phyloP scores from a whole-genome alignment of 805 yeast species.

The Millerozyma miso region DNA sequence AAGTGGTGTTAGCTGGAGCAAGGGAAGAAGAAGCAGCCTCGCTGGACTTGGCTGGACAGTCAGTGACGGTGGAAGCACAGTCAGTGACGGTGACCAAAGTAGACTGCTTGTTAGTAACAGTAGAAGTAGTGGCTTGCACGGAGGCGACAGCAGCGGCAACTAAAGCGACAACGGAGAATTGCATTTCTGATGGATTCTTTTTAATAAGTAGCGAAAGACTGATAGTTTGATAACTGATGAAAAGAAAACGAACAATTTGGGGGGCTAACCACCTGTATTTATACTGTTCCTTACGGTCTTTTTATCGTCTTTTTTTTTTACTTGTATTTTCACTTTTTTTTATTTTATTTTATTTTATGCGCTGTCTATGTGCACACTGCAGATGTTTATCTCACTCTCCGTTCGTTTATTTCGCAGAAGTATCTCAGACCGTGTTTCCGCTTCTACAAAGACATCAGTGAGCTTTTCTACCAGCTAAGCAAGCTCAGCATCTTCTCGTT shows the following conservation, averaged over 20 bases:
- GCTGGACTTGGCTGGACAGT: conserved; percentile 35
- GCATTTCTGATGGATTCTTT: conserved; percentile 24
- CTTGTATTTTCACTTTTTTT: not conserved
- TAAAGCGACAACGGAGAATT: conserved; percentile 37
- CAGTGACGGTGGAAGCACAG: conserved; percentile 37
- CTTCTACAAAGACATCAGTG: too few relatives aligned
- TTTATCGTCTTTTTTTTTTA: not conserved
- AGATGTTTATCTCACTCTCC: too few relatives aligned
- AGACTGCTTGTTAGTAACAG: conserved; percentile 27
- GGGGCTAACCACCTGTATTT: not conserved
- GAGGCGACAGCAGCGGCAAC: conserved; percentile 32
- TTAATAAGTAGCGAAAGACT: conserved; percentile 25
- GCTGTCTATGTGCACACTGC: too few relatives aligned
- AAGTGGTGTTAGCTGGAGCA: conserved; percentile 19
- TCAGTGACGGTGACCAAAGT: conserved; percentile 41
- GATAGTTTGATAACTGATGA: conserved; percentile 18
- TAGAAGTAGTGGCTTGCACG: conserved; percentile 22
- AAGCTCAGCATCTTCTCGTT: too few relatives aligned
- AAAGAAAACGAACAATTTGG: not conserved
- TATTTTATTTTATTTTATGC: too few relatives aligned
- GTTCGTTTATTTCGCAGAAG: too few relatives aligned
- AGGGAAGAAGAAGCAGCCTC: conserved; percentile 16
- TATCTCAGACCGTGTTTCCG: too few relatives aligned
- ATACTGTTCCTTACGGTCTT: not conserved
- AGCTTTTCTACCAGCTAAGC: too few relatives aligned